phyloP scores from a whole-genome alignment of 768 basidiomycete species.

The Coprinopsis sp. region DNA sequence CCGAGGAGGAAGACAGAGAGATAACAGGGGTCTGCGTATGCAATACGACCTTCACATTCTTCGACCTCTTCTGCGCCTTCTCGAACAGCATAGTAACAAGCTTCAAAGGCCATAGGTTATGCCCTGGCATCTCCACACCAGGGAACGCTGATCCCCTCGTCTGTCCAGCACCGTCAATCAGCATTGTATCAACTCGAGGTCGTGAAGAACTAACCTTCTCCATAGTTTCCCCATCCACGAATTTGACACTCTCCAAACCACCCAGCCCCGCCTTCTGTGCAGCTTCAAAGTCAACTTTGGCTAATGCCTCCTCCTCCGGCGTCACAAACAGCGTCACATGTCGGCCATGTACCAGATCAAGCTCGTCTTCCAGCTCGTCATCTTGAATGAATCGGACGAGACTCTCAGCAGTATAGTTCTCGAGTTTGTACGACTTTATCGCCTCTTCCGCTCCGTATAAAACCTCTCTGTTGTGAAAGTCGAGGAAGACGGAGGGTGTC shows the following conservation, averaged over 20 bases:
- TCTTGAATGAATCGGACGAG: constrained; percentile 47
- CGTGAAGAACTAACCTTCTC: constrained; percentile 32
- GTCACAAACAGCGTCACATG: constrained; percentile 49
- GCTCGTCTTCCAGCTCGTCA: constrained; percentile 37
- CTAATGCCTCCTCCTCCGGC: constrained; percentile 34
- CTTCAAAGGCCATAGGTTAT: constrained; percentile 80
- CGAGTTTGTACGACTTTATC: constrained; percentile 46
- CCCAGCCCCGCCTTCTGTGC: constrained; percentile 38
- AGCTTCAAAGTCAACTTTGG: constrained; percentile 32
- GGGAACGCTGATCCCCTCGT: constrained; percentile 47
- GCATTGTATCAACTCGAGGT: background rate
- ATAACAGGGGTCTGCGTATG: constrained; percentile 75
- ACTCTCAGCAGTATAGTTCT: constrained; percentile 47
- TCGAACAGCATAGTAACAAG: constrained; percentile 65
- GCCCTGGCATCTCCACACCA: constrained; percentile 44
- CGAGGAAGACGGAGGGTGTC: constrained; percentile 43
- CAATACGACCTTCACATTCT: constrained; percentile 42
- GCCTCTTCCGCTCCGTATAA: constrained; percentile 53
- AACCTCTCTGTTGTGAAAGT: constrained; percentile 36
- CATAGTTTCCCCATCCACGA: constrained; percentile 45
- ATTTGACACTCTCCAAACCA: constrained; percentile 37
- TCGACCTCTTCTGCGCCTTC: constrained; percentile 26
- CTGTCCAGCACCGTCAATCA: constrained; percentile 17
- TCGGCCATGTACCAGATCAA: constrained; percentile 61
- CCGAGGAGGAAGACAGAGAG: constrained; percentile 25